A percentile compares a stretch with the other conserved stretches of the same genome.
phyloP scores from a whole-genome alignment of 2,329 filamentous ascomycete genomes.

The Neocatenulostroma microsporum region DNA sequence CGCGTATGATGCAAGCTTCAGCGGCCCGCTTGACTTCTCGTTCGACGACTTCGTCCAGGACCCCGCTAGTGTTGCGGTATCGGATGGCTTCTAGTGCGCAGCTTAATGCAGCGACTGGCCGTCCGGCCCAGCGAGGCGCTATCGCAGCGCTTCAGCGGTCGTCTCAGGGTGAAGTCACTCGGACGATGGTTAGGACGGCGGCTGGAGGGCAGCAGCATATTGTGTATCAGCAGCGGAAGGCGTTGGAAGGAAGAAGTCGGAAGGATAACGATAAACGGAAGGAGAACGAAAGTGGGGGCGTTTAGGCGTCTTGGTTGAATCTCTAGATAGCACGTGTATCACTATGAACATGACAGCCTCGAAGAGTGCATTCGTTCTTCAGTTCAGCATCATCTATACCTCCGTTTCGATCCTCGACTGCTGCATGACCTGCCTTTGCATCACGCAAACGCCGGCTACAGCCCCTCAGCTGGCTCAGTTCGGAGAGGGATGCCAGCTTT shows the following conservation, averaged over 20 bases:
- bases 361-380: too few species aligned
- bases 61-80: constrained; percentile 36
- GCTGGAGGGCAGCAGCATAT: background rate
- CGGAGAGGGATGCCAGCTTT: too few species aligned
- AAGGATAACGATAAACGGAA: background rate
- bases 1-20: constrained; percentile 28
- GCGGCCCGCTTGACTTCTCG: constrained; percentile 26
- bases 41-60: constrained; percentile 33
- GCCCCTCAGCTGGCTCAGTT: too few species aligned
- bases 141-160: constrained; percentile 19
- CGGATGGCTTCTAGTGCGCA: constrained; percentile 38
- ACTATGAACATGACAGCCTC: too few species aligned
- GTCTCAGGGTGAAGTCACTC: constrained; percentile 8
- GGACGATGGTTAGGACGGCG: constrained; percentile 2
- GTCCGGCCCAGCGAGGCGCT: constrained; percentile 34
- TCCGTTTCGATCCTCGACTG: too few species aligned
- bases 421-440: too few species aligned
- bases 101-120: constrained; percentile 41
- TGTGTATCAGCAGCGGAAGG: constrained; percentile 4
- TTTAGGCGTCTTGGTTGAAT: too few species aligned
- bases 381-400: too few species aligned
- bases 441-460: too few species aligned
- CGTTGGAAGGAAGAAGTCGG: constrained; percentile 1
- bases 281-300: background rate
- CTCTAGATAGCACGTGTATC: too few species aligned